These are phyloP conservation scores for Tagetes erecta DNA, from an alignment of 129 eudicot species.

Conservation along the genomic window DNA sequence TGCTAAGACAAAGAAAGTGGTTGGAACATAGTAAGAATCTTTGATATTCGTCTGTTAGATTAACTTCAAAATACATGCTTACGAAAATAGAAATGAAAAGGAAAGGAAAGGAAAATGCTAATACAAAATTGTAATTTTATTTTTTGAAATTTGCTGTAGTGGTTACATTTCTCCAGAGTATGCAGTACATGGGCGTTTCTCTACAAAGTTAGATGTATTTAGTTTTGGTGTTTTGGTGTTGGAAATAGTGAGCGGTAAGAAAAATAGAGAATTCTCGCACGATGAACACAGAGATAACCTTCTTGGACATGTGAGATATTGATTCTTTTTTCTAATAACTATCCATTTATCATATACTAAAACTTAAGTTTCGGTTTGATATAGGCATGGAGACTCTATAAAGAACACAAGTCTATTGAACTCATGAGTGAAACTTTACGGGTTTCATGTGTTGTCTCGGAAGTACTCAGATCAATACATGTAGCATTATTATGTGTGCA, in stretches of 20 bases:
- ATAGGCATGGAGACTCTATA: constrained; percentile 34
- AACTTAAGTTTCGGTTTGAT: not conserved
- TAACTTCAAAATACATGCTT: not conserved
- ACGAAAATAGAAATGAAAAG: no score
- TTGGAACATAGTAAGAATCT: constrained; percentile 33
- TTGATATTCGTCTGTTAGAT: not conserved
- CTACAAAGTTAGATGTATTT: constrained; percentile 45
- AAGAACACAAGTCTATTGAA: constrained; percentile 11
- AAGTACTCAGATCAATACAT: constrained; percentile 29
- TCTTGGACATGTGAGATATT: constrained; percentile 49
- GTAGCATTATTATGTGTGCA: constrained; percentile 42
- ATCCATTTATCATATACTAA: not conserved
- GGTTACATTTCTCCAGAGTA: constrained; percentile 20
- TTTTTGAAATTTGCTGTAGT: constrained; percentile 15
- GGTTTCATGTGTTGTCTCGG: constrained; percentile 5
- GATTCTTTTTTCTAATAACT: no score
- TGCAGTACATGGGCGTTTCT: constrained; percentile 45
- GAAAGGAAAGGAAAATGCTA: not conserved
- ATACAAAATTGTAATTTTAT: not conserved
- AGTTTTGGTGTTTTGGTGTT: constrained; percentile 46
- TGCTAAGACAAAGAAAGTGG: not conserved
- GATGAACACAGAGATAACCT: constrained; percentile 43
- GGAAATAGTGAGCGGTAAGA: constrained; percentile 19
- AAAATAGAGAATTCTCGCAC: constrained; percentile 45
- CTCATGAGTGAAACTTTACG: not conserved